Evolutionary conservation across 768 basidiomycete species (phyloP).

Genomic region (Leccinum rimulosum): DNA sequence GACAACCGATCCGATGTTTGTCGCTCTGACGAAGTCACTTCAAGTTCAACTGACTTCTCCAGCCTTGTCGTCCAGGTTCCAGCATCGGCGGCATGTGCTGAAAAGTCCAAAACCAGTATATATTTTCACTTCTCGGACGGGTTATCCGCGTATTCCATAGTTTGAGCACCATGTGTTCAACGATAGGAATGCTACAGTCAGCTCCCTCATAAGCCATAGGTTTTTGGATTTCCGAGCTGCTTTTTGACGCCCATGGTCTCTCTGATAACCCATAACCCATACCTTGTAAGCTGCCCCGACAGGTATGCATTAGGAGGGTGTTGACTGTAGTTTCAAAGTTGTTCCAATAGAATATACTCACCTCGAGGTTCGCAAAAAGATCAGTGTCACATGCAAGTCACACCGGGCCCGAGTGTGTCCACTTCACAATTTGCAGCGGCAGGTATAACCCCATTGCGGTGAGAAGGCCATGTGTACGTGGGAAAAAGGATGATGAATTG

Average conservation of each 20-base stretch:
- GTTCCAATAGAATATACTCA: not conserved
- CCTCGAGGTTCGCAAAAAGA: not conserved
- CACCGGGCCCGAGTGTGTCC: too few relatives aligned
- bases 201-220: too few relatives aligned
- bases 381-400: not conserved
- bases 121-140: not conserved
- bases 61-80: not conserved
- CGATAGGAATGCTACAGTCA: not conserved
- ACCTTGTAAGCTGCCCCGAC: too few relatives aligned
- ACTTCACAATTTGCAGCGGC: too few relatives aligned
- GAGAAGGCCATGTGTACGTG: not conserved
- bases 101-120: not conserved
- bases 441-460: not conserved
- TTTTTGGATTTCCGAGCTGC: too few relatives aligned
- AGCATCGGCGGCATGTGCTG: not conserved
- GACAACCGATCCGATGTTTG: too few relatives aligned
- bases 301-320: too few relatives aligned
- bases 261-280: not conserved
- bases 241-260: too few relatives aligned
- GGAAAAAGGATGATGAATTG: not conserved
- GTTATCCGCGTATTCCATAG: not conserved
- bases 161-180: not conserved
- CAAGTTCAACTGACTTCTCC: not conserved
- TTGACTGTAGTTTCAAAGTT: not conserved
- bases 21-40: not conserved